phyloP scores from a whole-genome alignment of 2,329 filamentous ascomycete genomes.

The Verticillium nubilum region DNA sequence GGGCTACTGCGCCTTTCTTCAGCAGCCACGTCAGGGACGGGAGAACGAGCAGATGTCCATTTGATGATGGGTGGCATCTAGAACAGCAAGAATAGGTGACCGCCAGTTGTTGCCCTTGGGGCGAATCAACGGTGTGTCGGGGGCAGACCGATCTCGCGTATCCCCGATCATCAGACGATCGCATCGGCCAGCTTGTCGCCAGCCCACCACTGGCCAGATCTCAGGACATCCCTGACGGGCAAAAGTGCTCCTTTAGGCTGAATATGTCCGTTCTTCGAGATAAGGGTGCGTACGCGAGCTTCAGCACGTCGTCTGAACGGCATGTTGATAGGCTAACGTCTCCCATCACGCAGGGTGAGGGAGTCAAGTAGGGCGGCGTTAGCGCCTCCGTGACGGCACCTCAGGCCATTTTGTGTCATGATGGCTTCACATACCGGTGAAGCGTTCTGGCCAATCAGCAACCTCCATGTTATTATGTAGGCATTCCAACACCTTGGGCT shows the following conservation, averaged over 20 bases:
- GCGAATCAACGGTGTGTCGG: slow-evolving; percentile 3
- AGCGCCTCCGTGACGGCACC: not conserved
- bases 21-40: not conserved
- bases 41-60: too few relatives aligned
- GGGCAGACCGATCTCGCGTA: slow-evolving; percentile 11
- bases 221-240: slow-evolving; percentile 2
- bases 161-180: slow-evolving; percentile 13
- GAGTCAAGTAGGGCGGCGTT: not conserved
- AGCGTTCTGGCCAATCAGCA: not conserved
- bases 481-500: not conserved
- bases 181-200: slow-evolving; percentile 7
- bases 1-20: not conserved
- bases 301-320: not conserved
- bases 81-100: not conserved
- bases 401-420: not conserved
- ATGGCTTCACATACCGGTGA: not conserved
- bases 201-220: slow-evolving; percentile 8
- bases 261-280: slow-evolving; percentile 1
- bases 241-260: slow-evolving; percentile 2
- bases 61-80: not conserved
- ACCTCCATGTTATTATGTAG: not conserved
- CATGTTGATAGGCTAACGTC: not conserved
- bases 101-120: not conserved
- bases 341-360: slow-evolving; percentile 1
- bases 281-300: not conserved